A percentile compares a stretch with the other conserved stretches of the same genome.
These are phyloP conservation scores for Tylopilus vinaceipallidus DNA, from an alignment of 768 basidiomycete genomes.

Conservation along the genomic window DNA sequence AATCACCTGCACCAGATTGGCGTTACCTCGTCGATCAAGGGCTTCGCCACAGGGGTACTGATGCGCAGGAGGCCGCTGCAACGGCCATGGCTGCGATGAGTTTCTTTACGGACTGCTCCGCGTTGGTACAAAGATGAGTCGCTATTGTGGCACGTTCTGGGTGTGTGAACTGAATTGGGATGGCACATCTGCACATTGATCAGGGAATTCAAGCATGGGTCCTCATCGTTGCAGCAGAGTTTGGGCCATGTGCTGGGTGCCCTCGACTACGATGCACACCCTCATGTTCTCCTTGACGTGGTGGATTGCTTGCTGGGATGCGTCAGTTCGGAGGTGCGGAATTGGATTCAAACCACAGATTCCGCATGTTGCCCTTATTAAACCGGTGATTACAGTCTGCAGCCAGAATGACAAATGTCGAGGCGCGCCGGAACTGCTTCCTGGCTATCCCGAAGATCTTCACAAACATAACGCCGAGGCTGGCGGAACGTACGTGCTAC, in stretches of 20 bases:
- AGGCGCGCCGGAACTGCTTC: slow-evolving; percentile 58
- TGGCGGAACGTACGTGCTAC: slow-evolving; percentile 44
- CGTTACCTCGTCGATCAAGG: slow-evolving; percentile 64
- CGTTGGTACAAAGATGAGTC: slow-evolving; percentile 73
- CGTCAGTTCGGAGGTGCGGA: slow-evolving; percentile 53
- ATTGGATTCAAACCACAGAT: slow-evolving; percentile 16
- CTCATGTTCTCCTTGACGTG: slow-evolving; percentile 52
- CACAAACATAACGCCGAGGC: slow-evolving; percentile 39
- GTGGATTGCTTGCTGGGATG: slow-evolving; percentile 58
- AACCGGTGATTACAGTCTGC: slow-evolving; percentile 29
- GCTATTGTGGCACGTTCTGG: slow-evolving; percentile 10
- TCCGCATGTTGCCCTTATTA: slow-evolving; percentile 20
- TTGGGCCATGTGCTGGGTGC: slow-evolving; percentile 67
- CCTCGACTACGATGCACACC: slow-evolving; percentile 59
- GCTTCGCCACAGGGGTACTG: slow-evolving; percentile 59
- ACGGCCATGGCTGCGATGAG: slow-evolving; percentile 69
- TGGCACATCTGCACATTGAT: slow-evolving; percentile 65
- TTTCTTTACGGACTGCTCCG: slow-evolving; percentile 60
- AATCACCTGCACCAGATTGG: slow-evolving; percentile 59
- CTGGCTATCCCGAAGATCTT: slow-evolving; percentile 47
- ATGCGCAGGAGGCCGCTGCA: slow-evolving; percentile 78
- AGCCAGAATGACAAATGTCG: slow-evolving; percentile 44
- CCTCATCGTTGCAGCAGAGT: slow-evolving; percentile 64
- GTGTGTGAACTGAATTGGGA: slow-evolving; percentile 18
- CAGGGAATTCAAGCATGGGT: slow-evolving; percentile 52